These are phyloP conservation scores for Holtermanniella nyarrowii DNA, from an alignment of 768 basidiomycete genomes.

Conservation along the genomic window DNA sequence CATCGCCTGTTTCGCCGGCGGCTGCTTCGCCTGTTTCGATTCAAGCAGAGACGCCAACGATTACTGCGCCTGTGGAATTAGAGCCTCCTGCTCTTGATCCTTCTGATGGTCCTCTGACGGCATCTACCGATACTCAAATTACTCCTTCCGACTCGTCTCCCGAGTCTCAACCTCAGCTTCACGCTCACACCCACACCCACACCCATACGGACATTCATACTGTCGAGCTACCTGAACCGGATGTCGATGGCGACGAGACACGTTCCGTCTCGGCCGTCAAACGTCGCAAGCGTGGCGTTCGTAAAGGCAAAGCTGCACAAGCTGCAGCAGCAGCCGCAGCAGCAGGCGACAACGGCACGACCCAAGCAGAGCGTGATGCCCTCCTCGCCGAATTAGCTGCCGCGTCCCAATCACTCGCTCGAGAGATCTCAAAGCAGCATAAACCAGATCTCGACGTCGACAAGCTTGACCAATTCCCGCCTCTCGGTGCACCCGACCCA, in stretches of 20 bases:
- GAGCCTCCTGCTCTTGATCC: background rate
- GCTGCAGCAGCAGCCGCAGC: conserved; percentile 37
- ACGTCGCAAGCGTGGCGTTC: conserved; percentile 70
- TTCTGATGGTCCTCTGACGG: too few species aligned
- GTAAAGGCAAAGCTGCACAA: conserved; percentile 62
- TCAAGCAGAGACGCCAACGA: too few species aligned
- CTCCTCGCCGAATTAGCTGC: conserved; percentile 58
- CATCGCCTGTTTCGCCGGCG: conserved; percentile 8
- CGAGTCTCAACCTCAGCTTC: conserved; percentile 14
- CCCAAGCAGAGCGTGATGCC: conserved; percentile 30
- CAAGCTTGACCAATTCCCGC: conserved; percentile 43
- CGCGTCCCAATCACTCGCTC: conserved; percentile 69
- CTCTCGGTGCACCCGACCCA: conserved; percentile 26
- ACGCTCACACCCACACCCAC: too few species aligned
- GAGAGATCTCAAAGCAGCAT: conserved; percentile 51
- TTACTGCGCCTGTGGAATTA: background rate
- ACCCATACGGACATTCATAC: conserved; percentile 24
- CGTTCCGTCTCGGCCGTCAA: conserved; percentile 64
- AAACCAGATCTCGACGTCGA: conserved; percentile 16
- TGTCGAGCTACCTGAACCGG: conserved; percentile 18
- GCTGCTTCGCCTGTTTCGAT: background rate
- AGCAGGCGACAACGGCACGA: conserved; percentile 46
- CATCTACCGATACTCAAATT: too few species aligned
- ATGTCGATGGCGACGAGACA: conserved; percentile 44
- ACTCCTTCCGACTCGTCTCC: conserved; percentile 23